Percentiles rank a stretch among this genome's conserved stretches.
phyloP scores from a whole-genome alignment of 2,329 filamentous ascomycete species.

The Whalleya microplaca region DNA sequence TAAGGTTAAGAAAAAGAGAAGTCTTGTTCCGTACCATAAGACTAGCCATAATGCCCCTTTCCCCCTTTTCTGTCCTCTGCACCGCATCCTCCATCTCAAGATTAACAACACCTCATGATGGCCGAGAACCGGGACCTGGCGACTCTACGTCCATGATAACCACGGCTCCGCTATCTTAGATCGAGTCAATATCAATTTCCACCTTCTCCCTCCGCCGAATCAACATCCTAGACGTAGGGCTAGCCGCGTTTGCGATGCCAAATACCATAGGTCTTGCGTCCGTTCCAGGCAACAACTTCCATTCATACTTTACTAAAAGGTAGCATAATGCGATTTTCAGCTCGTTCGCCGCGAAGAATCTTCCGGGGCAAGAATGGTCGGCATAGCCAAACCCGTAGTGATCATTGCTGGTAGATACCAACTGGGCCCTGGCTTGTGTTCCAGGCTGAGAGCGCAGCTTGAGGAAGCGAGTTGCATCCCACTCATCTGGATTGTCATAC shows the following conservation, averaged over 20 bases:
- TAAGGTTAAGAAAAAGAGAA: too few relatives aligned
- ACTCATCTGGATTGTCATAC: constrained; percentile 29
- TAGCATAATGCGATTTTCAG: constrained; percentile 37
- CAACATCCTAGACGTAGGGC: constrained; percentile 16
- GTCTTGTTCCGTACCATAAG: too few relatives aligned
- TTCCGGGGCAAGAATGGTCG: constrained; percentile 36
- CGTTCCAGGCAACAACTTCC: constrained; percentile 19
- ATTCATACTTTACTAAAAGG: constrained; percentile 33
- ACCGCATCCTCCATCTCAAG: too few relatives aligned
- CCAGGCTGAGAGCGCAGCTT: constrained; percentile 25
- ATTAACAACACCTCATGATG: too few relatives aligned
- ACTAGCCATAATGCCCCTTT: too few relatives aligned
- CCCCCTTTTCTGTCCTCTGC: too few relatives aligned
- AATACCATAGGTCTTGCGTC: constrained; percentile 5
- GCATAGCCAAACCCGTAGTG: constrained; percentile 43
- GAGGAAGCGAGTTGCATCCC: constrained; percentile 28
- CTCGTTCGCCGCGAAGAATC: constrained; percentile 40
- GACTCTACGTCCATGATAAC: too few relatives aligned
- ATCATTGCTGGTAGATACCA: constrained; percentile 35
- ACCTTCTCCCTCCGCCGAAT: constrained; percentile 22
- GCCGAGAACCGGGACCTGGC: too few relatives aligned
- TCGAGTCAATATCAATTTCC: constrained; percentile 23
- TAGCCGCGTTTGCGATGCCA: constrained; percentile 1
- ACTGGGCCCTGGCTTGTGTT: constrained; percentile 31
- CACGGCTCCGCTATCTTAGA: not conserved